A percentile compares a stretch with the other conserved stretches of the same genome.
Evolutionary conservation across 1,284 basidiomycete genomes (phyloP).

Genomic region (Erythrobasidium hasegawianum): DNA sequence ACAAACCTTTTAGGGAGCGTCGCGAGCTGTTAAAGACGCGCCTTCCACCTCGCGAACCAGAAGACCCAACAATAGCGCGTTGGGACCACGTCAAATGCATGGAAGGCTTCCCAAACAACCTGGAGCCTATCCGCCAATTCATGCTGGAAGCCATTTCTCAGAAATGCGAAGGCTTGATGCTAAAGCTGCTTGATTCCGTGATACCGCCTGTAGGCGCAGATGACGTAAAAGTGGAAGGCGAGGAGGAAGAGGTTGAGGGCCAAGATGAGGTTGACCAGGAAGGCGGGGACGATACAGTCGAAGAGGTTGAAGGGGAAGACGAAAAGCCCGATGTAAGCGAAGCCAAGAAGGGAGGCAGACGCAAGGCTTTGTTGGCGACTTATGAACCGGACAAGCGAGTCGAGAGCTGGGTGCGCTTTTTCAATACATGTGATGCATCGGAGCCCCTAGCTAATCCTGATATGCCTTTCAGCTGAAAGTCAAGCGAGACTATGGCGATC

Average conservation of each 20-base stretch:
- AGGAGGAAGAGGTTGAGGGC: slow-evolving; percentile 37
- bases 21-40: slow-evolving; percentile 57
- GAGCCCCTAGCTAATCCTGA: background rate
- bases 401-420: slow-evolving; percentile 49
- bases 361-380: slow-evolving; percentile 74
- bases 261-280: slow-evolving; percentile 44
- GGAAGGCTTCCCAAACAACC: slow-evolving; percentile 51
- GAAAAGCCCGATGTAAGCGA: slow-evolving; percentile 32
- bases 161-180: slow-evolving; percentile 87
- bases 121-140: slow-evolving; percentile 67
- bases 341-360: slow-evolving; percentile 49
- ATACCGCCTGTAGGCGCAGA: slow-evolving; percentile 27
- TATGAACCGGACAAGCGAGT: slow-evolving; percentile 67
- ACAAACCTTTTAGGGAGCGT: slow-evolving; percentile 67
- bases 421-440: background rate
- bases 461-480: slow-evolving; percentile 60
- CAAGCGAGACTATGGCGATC: slow-evolving; percentile 70
- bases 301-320: slow-evolving; percentile 38
- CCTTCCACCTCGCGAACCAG: slow-evolving; percentile 48
- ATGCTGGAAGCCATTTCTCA: slow-evolving; percentile 72
- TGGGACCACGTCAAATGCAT: slow-evolving; percentile 77
- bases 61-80: slow-evolving; percentile 57
- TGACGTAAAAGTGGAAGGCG: slow-evolving; percentile 46
- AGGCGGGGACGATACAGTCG: slow-evolving; percentile 42
- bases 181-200: slow-evolving; percentile 63